A percentile compares a stretch with the other conserved stretches of the same genome.
Conservation (phyloP, 1,139 yeast species). For the Pneumocystis canis region DNA sequence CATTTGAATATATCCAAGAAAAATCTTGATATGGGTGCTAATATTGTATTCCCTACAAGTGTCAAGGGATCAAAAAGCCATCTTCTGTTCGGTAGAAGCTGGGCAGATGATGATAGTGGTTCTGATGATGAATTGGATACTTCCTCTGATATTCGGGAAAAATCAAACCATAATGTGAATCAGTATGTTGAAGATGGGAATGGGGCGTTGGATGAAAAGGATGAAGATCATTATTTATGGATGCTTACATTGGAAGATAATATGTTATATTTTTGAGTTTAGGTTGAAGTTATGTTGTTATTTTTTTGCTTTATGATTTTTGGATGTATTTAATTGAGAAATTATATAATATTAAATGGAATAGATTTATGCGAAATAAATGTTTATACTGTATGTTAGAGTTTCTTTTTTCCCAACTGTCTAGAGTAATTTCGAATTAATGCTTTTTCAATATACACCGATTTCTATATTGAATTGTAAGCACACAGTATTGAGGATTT, state of each 20-base stretch:
- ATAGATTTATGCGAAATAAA: neutral
- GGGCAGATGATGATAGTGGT: slow-evolving; percentile 24
- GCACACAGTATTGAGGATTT: neutral
- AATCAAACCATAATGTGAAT: neutral
- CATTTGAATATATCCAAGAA: slow-evolving; percentile 4
- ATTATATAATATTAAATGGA: neutral
- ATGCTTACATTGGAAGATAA: neutral
- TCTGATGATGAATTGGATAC: slow-evolving; percentile 3
- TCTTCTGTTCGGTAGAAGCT: slow-evolving; percentile 23
- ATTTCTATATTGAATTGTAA: neutral
- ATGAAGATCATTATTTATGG: neutral
- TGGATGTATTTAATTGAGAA: neutral
- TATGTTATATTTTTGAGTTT: neutral
- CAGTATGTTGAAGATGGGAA: neutral
- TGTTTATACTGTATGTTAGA: too few species aligned
- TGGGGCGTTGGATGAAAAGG: neutral
- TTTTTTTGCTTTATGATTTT: neutral
- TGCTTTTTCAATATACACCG: too few species aligned
- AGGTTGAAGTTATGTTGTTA: neutral
- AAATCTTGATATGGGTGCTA: slow-evolving; percentile 10
- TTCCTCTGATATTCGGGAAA: neutral
- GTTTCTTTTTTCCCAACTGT: too few species aligned
- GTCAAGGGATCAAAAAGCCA: slow-evolving; percentile 14
- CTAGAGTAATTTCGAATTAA: neutral
- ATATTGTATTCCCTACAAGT: slow-evolving; percentile 12